Evolutionary conservation across 768 basidiomycete genomes (phyloP).

Genomic region (Russula ochroleuca): DNA sequence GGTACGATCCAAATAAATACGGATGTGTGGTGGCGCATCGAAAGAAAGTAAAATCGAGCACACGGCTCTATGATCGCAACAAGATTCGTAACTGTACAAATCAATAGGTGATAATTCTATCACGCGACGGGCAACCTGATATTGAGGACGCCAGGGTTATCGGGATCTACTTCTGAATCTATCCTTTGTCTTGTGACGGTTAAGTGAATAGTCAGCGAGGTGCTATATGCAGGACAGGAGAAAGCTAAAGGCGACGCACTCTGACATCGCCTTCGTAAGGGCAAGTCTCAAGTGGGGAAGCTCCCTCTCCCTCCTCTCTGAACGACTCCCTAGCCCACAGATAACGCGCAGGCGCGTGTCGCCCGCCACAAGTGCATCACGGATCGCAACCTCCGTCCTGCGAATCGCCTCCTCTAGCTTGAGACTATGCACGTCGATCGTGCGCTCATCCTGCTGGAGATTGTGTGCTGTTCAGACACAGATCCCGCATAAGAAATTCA

Average conservation of each 20-base stretch:
- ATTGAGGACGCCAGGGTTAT: constrained; percentile 34
- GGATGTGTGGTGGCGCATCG: neutral
- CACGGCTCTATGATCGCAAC: constrained; percentile 6
- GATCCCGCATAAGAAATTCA: neutral
- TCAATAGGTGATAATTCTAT: neutral
- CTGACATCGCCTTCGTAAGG: constrained; percentile 32
- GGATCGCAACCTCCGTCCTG: constrained; percentile 35
- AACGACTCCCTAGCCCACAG: constrained; percentile 36
- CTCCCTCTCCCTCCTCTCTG: constrained; percentile 26
- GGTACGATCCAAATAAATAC: constrained; percentile 1
- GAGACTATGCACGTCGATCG: constrained; percentile 38
- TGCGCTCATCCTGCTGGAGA: constrained; percentile 30
- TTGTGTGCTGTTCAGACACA: constrained; percentile 33
- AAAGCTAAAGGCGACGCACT: constrained; percentile 27
- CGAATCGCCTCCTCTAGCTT: constrained; percentile 34
- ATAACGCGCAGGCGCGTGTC: constrained; percentile 36
- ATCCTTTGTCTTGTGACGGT: constrained; percentile 30
- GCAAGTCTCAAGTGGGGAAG: constrained; percentile 36
- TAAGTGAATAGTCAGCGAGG: neutral
- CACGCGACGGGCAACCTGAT: constrained; percentile 29
- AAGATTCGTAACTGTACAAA: neutral
- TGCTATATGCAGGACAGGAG: too few species aligned
- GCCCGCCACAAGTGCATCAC: constrained; percentile 32
- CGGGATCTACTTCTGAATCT: constrained; percentile 30
- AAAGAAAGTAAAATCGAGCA: neutral